Evolutionary conservation across 2,329 filamentous ascomycete species (phyloP).

Genomic region (Xylaria polymorpha): DNA sequence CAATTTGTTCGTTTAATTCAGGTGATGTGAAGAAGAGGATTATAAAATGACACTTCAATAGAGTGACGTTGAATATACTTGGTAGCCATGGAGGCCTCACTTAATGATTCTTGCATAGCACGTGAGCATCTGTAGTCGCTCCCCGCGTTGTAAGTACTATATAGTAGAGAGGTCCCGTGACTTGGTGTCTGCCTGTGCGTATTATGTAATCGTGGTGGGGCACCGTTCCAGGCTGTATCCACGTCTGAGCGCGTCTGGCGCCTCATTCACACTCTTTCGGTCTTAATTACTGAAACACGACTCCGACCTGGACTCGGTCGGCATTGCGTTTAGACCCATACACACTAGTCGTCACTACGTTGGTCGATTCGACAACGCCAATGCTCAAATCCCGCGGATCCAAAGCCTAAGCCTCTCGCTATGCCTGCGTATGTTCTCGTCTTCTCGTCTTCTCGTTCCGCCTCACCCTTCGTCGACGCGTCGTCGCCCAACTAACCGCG

Average conservation of each 20-base stretch:
- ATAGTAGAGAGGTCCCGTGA: slow-evolving; percentile 39
- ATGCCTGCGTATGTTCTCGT: slow-evolving; percentile 49
- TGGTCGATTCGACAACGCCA: slow-evolving; percentile 1
- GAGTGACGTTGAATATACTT: neutral
- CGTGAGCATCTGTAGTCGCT: too few relatives aligned
- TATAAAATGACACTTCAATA: neutral
- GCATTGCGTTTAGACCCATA: slow-evolving; percentile 11
- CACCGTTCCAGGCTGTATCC: slow-evolving; percentile 4
- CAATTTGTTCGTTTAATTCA: too few relatives aligned
- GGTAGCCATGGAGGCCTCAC: neutral
- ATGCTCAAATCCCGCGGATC: slow-evolving; percentile 18
- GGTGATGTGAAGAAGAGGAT: neutral
- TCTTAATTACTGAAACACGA: slow-evolving; percentile 22
- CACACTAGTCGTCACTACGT: neutral
- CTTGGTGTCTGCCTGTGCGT: slow-evolving; percentile 40
- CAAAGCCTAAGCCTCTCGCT: slow-evolving; percentile 27
- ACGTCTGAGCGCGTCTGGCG: slow-evolving; percentile 23
- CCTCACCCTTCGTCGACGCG: slow-evolving; percentile 30
- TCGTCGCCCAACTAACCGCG: slow-evolving; percentile 40
- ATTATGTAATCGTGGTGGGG: slow-evolving; percentile 40
- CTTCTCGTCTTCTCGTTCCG: neutral
- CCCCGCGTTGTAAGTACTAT: neutral
- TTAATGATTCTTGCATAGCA: neutral
- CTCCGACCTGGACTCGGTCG: slow-evolving; percentile 6
- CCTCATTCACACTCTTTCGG: slow-evolving; percentile 15